Conservation (phyloP, 2,329 filamentous ascomycete species). For the Alternaria angustiovoidea region DNA sequence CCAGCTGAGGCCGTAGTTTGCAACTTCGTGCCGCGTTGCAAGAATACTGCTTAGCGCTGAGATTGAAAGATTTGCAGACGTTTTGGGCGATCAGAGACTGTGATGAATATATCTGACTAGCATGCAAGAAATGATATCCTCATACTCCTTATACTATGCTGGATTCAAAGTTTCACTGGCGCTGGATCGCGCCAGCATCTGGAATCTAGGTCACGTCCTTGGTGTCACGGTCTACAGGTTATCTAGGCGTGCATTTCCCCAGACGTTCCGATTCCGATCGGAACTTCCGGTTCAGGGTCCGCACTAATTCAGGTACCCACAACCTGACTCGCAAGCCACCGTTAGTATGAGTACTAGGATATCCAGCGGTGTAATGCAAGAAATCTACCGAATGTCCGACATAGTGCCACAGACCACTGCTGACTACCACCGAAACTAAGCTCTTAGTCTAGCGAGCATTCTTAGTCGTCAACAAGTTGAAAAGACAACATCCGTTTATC, state of each 20-base stretch:
- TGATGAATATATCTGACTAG: not conserved
- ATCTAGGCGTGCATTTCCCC: not conserved
- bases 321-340: not conserved
- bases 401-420: not conserved
- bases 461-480: not conserved
- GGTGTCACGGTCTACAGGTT: not conserved
- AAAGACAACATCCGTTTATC: not conserved
- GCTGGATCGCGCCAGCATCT: not conserved
- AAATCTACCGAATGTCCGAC: not conserved
- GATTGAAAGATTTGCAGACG: not conserved
- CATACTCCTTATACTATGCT: no score
- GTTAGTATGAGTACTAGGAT: not conserved
- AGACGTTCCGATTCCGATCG: not conserved
- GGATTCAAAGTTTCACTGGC: fast-evolving
- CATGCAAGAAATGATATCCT: not conserved
- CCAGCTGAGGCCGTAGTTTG: constrained; percentile 12
- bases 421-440: not conserved
- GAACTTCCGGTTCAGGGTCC: not conserved
- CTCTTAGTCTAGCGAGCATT: not conserved
- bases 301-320: not conserved
- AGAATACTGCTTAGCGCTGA: not conserved
- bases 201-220: not conserved
- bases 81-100: not conserved
- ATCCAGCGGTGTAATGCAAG: not conserved
- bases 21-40: constrained; percentile 4